Evolutionary conservation across 1,284 basidiomycete genomes (phyloP).

Genomic region (Fomitopsis schrenkii): DNA sequence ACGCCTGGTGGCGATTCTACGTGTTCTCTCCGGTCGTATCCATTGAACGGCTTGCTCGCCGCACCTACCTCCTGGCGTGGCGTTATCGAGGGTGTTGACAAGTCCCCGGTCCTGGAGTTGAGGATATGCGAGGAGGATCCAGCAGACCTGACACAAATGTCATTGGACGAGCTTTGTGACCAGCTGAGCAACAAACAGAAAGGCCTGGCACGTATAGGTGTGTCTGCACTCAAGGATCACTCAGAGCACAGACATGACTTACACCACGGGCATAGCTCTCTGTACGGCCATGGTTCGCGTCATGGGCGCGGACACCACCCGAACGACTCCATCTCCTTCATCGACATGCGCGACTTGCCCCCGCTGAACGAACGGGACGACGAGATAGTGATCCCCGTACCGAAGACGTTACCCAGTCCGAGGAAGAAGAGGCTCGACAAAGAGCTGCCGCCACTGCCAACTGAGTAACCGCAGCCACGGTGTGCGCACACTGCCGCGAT

Average conservation of each 20-base stretch:
- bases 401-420: not conserved
- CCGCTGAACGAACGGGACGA: constrained; percentile 30
- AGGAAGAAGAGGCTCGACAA: constrained; percentile 14
- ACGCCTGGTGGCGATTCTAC: constrained; percentile 20
- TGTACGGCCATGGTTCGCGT: not conserved
- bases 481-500: constrained; percentile 38
- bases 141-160: constrained; percentile 24
- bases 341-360: constrained; percentile 41
- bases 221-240: constrained; percentile 2
- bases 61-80: constrained; percentile 11
- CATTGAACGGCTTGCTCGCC: constrained; percentile 26
- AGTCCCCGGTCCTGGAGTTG: constrained; percentile 20
- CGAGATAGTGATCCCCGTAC: constrained; percentile 4
- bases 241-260: not conserved
- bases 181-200: constrained; percentile 23
- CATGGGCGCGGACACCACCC: not conserved
- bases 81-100: constrained; percentile 5
- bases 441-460: constrained; percentile 23
- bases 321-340: constrained; percentile 32
- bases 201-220: constrained; percentile 10
- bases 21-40: constrained; percentile 26
- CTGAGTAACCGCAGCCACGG: constrained; percentile 6
- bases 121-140: constrained; percentile 26
- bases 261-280: not conserved
- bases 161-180: constrained; percentile 26